Evolutionary conservation across 345 rosid species (phyloP).

Genomic region (Pugionium dolabratum): DNA sequence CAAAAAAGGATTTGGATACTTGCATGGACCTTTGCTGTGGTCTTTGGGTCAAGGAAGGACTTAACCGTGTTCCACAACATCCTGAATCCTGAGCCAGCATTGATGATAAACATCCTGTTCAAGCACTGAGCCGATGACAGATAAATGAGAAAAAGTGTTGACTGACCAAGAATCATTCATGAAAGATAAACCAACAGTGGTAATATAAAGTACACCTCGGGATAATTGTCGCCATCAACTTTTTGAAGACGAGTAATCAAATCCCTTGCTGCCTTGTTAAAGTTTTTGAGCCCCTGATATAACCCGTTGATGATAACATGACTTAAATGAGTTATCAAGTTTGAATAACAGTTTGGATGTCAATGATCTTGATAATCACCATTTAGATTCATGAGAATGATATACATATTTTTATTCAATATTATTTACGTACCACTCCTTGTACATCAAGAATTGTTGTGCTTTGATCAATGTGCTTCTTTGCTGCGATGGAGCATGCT

Average conservation of each 20-base stretch:
- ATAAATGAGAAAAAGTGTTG: neutral
- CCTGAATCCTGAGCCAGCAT: slow-evolving; percentile 94
- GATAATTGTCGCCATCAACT: slow-evolving; percentile 87
- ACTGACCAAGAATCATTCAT: neutral
- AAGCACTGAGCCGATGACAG: slow-evolving; percentile 48
- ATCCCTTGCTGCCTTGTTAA: slow-evolving; percentile 83
- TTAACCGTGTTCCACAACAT: slow-evolving; percentile 73
- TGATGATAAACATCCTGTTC: slow-evolving; percentile 90
- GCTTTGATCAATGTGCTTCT: slow-evolving; percentile 62
- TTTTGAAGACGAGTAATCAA: slow-evolving; percentile 74
- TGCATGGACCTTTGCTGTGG: slow-evolving; percentile 85
- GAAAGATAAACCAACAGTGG: neutral
- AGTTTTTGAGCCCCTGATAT: slow-evolving; percentile 72
- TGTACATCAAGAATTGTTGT: slow-evolving; percentile 91
- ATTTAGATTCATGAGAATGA: no score
- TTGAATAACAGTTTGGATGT: neutral
- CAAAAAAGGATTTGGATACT: slow-evolving; percentile 27
- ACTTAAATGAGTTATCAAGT: neutral
- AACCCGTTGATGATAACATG: neutral
- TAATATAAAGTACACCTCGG: slow-evolving; percentile 56
- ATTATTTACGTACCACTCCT: slow-evolving; percentile 44
- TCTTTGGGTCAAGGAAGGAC: slow-evolving; percentile 90
- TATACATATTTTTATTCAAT: neutral
- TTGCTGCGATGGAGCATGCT: slow-evolving; percentile 64
- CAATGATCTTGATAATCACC: no score